These are phyloP conservation scores for Didymellaceae sp. DNA, from an alignment of 2,329 filamentous ascomycete species.

Conservation along the genomic window DNA sequence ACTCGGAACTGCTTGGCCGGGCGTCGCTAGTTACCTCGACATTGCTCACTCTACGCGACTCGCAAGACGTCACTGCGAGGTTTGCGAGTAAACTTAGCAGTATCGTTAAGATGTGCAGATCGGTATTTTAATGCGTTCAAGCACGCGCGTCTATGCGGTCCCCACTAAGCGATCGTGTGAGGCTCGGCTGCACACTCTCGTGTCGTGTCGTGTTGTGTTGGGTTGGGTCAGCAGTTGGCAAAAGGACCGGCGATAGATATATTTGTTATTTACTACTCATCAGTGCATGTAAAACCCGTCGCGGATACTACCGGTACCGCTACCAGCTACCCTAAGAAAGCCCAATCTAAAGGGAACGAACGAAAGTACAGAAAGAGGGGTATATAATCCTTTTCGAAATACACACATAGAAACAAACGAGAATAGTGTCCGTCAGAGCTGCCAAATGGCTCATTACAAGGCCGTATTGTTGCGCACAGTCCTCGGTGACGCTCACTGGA, in stretches of 20 bases:
- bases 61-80: not conserved
- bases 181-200: too few species aligned
- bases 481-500: conserved; percentile 45
- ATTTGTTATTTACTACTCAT: too few species aligned
- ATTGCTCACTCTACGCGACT: not conserved
- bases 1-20: not conserved
- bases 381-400: conserved; percentile 17
- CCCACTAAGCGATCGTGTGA: not conserved
- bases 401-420: conserved; percentile 5
- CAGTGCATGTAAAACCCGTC: not conserved
- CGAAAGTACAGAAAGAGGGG: conserved; percentile 10
- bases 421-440: not conserved
- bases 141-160: conserved; percentile 4
- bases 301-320: conserved; percentile 1
- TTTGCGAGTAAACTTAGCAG: conserved; percentile 6
- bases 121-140: conserved; percentile 4
- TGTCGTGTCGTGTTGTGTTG: too few species aligned
- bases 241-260: too few species aligned
- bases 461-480: not conserved
- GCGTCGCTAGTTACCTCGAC: too few species aligned
- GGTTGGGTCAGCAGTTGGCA: too few species aligned
- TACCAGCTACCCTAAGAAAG: not conserved
- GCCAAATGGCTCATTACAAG: conserved; percentile 5
- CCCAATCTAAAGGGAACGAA: not conserved
- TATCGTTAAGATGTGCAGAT: conserved; percentile 5